Percentiles rank a stretch among this genome's conserved stretches.
phyloP scores from a whole-genome alignment of 441 rosid genomes.

The Euphorbia corollata region DNA sequence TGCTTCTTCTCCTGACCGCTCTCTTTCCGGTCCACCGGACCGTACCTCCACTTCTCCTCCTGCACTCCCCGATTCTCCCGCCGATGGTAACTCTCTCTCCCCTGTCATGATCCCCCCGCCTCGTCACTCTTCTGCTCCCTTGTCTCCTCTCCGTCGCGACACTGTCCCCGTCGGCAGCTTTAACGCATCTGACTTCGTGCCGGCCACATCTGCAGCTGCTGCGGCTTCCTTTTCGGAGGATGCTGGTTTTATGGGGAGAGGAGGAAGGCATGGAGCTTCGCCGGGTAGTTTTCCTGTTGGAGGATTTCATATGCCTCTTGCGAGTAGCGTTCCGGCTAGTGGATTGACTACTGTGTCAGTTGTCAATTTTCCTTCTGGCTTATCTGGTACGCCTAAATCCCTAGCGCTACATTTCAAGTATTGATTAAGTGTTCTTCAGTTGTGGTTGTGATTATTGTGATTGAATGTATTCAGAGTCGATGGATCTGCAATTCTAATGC shows the following conservation, averaged over 20 bases:
- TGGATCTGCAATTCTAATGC: too few species aligned
- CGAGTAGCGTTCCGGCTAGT: too few species aligned
- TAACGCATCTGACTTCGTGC: constrained; percentile 25
- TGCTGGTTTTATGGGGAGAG: constrained; percentile 6
- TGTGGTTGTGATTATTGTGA: not conserved
- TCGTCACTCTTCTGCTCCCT: constrained; percentile 51
- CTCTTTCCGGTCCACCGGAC: constrained; percentile 34
- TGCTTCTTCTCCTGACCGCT: constrained; percentile 35
- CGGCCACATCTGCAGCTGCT: constrained; percentile 26
- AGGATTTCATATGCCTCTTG: constrained; percentile 33
- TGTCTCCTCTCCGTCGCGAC: constrained; percentile 42
- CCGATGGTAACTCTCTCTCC: constrained; percentile 53
- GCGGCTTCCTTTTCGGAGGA: constrained; percentile 28
- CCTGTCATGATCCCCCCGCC: constrained; percentile 78
- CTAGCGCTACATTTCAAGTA: not conserved
- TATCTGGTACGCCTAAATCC: too few species aligned
- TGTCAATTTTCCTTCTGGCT: too few species aligned
- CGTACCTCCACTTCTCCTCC: constrained; percentile 29
- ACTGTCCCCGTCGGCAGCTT: constrained; percentile 36
- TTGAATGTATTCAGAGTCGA: too few species aligned
- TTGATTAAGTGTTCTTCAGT: not conserved
- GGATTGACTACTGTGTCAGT: too few species aligned
- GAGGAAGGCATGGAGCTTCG: constrained; percentile 29
- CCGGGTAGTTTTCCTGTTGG: constrained; percentile 44
- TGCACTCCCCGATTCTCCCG: constrained; percentile 41